Conservation (phyloP, 768 basidiomycete genomes). For the Sporobolomyces pararoseus region DNA sequence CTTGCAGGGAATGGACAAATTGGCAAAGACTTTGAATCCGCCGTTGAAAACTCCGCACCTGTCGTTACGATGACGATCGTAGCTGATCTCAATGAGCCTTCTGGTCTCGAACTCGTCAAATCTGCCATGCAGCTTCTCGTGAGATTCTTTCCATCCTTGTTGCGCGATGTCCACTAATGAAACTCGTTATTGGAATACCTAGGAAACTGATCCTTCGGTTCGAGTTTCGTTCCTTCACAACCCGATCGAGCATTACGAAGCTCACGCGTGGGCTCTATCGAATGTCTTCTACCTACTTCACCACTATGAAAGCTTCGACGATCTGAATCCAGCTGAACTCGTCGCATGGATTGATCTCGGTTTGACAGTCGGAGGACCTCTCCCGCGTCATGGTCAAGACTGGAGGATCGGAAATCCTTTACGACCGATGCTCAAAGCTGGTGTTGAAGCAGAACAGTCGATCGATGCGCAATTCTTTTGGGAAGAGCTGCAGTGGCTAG, state of each 20-base stretch:
- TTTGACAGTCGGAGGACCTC: slow-evolving; percentile 2
- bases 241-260: slow-evolving; percentile 50
- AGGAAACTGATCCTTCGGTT: slow-evolving; percentile 56
- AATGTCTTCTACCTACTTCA: slow-evolving; percentile 58
- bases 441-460: slow-evolving; percentile 27
- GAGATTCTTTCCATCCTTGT: slow-evolving; percentile 30
- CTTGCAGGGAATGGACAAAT: not conserved
- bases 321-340: slow-evolving; percentile 41
- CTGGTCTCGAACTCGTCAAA: slow-evolving; percentile 60
- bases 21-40: not conserved
- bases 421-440: slow-evolving; percentile 16
- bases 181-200: not conserved
- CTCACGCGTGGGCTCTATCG: slow-evolving; percentile 23
- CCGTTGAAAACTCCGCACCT: slow-evolving; percentile 2
- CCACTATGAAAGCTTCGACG: slow-evolving; percentile 51
- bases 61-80: slow-evolving; percentile 59
- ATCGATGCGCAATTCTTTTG: slow-evolving; percentile 24
- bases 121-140: slow-evolving; percentile 68
- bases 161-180: not conserved
- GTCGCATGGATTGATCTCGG: slow-evolving; percentile 29
- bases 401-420: slow-evolving; percentile 29
- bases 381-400: not conserved
- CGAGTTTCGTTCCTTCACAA: slow-evolving; percentile 78
- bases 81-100: slow-evolving; percentile 68
- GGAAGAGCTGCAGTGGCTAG: slow-evolving; percentile 14